Evolutionary conservation across 208 protist genomes (phyloP), one percentile per base, ranked within the genome.

Genomic region (Phytomonas serpens): DNA sequence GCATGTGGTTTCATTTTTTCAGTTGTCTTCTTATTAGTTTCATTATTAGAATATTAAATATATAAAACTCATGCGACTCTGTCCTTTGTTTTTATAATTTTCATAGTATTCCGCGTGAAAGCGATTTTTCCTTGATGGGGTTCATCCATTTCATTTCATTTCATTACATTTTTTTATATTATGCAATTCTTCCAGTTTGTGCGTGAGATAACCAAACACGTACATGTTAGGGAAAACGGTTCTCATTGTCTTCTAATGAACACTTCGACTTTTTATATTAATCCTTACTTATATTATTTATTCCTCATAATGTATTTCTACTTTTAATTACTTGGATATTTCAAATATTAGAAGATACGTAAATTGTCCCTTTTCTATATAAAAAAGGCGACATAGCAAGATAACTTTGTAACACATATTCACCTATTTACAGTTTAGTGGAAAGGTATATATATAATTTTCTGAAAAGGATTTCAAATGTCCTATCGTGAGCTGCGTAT

Each of bases 401-500:
- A 57, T 57, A 57, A 27, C 47, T 57, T 9, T 27, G 47, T 9
- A 57, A 57, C 19, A 0, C 47, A 57, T 57, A 57, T 57, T 27
- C 5, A 33, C 62, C 0, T 66, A 0, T 66, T 33, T 38, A 66
- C 27, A 38, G 62, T 66, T 38, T 33, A 27, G 62, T 33, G 62
- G 11, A 38, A 16, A 9, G 30, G 62, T 34, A 38, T 33, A 57
- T 6, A 61, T 61, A 69, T 23, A 67, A 67, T 23, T 52, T 67
- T 38, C 37, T 61, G 0, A 38, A 38, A 67, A 23, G 13, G 23
- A 51, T 29, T 67, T 67, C n/a, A 69, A 34, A 98, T 98, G 94
- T 97, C 93, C 4, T 98, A 93, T 74, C 89, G 94, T 52, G 94
- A 98, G 74, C 73, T 98, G 30, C 91, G 93, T 52, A 93, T 94